Percentiles rank a stretch among this genome's conserved stretches.
Evolutionary conservation across 2,329 filamentous ascomycete species (phyloP).

Genomic region (Trichoderma harzianum): DNA sequence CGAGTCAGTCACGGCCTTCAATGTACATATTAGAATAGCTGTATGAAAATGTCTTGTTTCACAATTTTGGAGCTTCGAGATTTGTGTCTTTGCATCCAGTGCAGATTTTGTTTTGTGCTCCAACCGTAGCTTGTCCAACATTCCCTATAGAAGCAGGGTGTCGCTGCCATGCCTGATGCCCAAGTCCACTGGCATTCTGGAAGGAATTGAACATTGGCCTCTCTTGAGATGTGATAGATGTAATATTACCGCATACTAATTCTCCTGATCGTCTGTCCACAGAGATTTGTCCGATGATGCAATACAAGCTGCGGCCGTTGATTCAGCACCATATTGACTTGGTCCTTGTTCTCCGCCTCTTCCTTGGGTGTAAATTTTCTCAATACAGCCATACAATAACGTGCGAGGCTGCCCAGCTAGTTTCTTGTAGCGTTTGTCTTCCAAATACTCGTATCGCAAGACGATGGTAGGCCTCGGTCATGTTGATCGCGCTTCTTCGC

Average conservation of each 20-base stretch:
- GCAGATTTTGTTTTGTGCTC: not conserved
- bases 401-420: too few relatives aligned
- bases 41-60: not conserved
- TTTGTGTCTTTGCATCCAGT: not conserved
- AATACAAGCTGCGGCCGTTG: not conserved
- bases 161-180: not conserved
- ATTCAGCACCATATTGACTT: not conserved
- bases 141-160: not conserved
- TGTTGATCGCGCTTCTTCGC: not conserved
- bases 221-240: not conserved
- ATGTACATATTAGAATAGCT: not conserved
- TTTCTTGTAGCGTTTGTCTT: not conserved
- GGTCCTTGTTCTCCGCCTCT: not conserved
- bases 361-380: accelerated
- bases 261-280: not conserved
- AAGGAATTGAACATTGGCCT: not conserved
- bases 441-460: not conserved
- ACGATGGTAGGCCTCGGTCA: not conserved
- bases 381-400: not conserved
- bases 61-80: not conserved
- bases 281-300: not conserved
- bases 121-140: not conserved
- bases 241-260: not conserved
- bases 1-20: not conserved
- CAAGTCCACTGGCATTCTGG: not conserved